phyloP scores from a whole-genome alignment of 192 early-diverging fungal species.

The Gryganskiella cystojenkinii region DNA sequence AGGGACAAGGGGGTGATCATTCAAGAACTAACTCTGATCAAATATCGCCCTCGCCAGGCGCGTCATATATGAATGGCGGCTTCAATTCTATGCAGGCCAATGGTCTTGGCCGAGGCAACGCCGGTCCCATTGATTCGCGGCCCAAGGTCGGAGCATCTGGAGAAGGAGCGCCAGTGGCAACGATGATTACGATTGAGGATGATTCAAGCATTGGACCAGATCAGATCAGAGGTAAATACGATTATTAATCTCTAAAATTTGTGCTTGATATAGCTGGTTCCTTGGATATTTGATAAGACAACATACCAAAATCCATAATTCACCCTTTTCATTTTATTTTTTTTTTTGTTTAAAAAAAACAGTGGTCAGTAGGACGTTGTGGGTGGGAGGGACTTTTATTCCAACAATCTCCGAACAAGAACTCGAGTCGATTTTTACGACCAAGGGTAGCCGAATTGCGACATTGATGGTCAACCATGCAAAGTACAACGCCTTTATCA shows the following conservation, averaged over 20 bases:
- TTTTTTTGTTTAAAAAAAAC: background rate
- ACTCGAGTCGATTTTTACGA: constrained; percentile 49
- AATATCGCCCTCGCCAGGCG: no score
- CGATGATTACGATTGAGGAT: constrained; percentile 12
- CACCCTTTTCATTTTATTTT: background rate
- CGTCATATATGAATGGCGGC: no score
- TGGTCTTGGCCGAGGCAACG: no score
- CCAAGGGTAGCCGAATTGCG: constrained; percentile 43
- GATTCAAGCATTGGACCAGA: constrained; percentile 25
- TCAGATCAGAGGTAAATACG: constrained; percentile 42
- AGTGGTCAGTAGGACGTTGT: constrained; percentile 57
- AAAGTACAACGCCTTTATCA: constrained; percentile 59
- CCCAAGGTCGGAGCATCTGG: background rate
- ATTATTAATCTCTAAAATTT: background rate
- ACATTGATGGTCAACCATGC: constrained; percentile 55
- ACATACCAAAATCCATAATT: no score
- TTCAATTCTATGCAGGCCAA: no score
- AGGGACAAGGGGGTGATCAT: no score
- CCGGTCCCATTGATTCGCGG: background rate
- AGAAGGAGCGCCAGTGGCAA: background rate
- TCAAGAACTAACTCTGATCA: no score
- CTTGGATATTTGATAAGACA: background rate
- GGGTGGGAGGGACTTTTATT: constrained; percentile 52
- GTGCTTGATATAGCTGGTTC: no score
- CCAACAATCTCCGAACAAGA: constrained; percentile 36